Conservation (phyloP, 768 basidiomycete species). For the Tylopilus subfusipes region DNA sequence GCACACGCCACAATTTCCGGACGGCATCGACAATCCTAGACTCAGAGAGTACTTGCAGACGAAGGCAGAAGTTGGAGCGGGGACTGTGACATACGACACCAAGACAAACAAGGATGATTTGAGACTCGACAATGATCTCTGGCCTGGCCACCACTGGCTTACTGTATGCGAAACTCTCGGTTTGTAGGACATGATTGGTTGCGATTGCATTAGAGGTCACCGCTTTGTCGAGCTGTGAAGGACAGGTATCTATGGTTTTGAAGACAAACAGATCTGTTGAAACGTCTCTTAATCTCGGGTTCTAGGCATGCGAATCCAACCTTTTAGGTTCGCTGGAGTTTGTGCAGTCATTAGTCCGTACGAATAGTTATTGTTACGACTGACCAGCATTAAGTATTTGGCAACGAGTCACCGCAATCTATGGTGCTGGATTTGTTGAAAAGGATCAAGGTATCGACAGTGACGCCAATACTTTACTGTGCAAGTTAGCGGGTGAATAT, state of each 20-base stretch:
- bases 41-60: conserved; percentile 14
- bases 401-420: too few relatives aligned
- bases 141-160: conserved; percentile 26
- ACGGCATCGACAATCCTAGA: conserved; percentile 5
- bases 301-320: background rate
- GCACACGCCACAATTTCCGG: conserved; percentile 2
- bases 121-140: conserved; percentile 25
- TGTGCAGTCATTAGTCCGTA: too few relatives aligned
- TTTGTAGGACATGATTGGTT: conserved; percentile 5
- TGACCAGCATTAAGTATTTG: too few relatives aligned
- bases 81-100: conserved; percentile 6
- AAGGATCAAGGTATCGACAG: too few relatives aligned
- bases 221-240: background rate
- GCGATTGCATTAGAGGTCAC: background rate
- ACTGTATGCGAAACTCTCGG: conserved; percentile 18
- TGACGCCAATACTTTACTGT: too few relatives aligned
- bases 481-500: background rate
- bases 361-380: too few relatives aligned
- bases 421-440: too few relatives aligned
- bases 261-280: background rate
- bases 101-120: conserved; percentile 13
- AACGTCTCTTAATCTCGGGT: background rate
- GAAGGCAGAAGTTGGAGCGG: conserved; percentile 10
- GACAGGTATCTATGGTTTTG: background rate
- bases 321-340: background rate